Base-by-base conservation (phyloP, 2,329 filamentous ascomycete genomes). In the Fusarium sp. region DNA sequence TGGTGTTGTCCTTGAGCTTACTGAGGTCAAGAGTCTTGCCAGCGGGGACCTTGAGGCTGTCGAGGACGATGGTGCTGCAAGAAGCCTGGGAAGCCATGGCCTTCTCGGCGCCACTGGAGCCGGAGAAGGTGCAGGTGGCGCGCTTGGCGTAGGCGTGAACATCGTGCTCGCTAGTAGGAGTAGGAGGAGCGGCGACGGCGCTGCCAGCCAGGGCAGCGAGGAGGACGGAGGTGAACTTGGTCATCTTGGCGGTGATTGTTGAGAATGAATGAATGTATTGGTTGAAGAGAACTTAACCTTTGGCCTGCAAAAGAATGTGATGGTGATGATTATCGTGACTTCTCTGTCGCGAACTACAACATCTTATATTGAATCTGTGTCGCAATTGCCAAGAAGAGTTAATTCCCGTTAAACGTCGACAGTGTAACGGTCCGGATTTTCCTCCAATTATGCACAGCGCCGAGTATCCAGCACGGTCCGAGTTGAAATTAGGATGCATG, bases 21-120 rank as follows among this genome's bases (percentile, higher is more conserved):
- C 72, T 54, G 7, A 74, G 70, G 3, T 74, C 72, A 4, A 74
- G 70, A 8, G 72, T 70, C 20, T 46, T 7, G 2, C 72, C 72
- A 24, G 67, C 56, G 13, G 72, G 72, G 25, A 74, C 72, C 2
- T 58, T 61, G 4, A 74, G 45, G 11, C 63, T 34, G 30, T 62
- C 34, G 37, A 74, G 60, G 12, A 70, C 44, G 4, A 74, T 68
- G 7, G 72, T 74, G 8, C 70, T 30, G 48, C 72, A 74, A 8
- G 65, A 46, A 2, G 44, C 56, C 29, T 74, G 65, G 8, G 68
- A 59, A 25, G 52, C 51, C 16, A 53, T 74, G 16, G 61, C 68
- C 53, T 57, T 40, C 9, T 65, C 16, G 14, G 72, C 72, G 7
- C 72, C 72, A 7, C 44, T 54, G 13, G 72, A 58, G 32, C 72